These are phyloP conservation scores for Eudorina sp. DNA, from an alignment of 139 green algal genomes.

Conservation along the genomic window DNA sequence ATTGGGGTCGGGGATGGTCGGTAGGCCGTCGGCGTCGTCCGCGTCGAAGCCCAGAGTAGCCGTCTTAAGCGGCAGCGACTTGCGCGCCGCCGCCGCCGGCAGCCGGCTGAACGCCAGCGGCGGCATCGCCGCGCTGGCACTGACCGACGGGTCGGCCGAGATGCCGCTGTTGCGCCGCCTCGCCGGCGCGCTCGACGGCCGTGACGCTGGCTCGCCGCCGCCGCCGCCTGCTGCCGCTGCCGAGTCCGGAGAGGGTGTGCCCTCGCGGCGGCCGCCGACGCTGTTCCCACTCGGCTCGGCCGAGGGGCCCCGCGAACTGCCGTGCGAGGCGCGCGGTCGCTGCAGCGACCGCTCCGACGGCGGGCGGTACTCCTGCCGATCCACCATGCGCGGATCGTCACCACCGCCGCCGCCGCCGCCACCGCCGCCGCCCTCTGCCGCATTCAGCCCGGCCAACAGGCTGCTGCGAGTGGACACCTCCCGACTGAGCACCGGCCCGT, in stretches of 20 bases:
- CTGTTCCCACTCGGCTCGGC: slow-evolving; percentile 12
- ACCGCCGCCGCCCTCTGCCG: not conserved
- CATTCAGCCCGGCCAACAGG: not conserved
- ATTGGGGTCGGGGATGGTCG: slow-evolving; percentile 24
- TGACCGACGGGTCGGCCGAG: not conserved
- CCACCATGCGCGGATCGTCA: not conserved
- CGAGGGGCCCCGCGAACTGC: slow-evolving; percentile 2
- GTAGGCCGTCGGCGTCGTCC: not conserved
- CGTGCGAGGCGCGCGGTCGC: slow-evolving; percentile 18
- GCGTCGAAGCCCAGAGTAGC: slow-evolving; percentile 30
- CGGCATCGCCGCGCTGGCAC: not conserved
- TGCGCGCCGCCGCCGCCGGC: not conserved
- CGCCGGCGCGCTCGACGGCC: slow-evolving; percentile 20
- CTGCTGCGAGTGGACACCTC: slow-evolving; percentile 15
- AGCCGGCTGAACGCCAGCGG: slow-evolving; percentile 21
- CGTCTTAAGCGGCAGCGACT: slow-evolving; percentile 9
- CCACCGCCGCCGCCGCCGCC: not conserved
- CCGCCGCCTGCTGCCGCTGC: not conserved
- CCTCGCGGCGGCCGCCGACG: not conserved
- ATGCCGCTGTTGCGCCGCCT: not conserved
- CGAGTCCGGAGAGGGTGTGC: not conserved
- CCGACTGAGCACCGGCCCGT: not conserved
- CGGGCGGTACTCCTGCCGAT: slow-evolving; percentile 32
- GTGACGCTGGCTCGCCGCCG: not conserved
- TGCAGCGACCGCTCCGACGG: slow-evolving; percentile 8